phyloP scores from a whole-genome alignment of 169 alveolate species.

The Plasmodium adleri region DNA sequence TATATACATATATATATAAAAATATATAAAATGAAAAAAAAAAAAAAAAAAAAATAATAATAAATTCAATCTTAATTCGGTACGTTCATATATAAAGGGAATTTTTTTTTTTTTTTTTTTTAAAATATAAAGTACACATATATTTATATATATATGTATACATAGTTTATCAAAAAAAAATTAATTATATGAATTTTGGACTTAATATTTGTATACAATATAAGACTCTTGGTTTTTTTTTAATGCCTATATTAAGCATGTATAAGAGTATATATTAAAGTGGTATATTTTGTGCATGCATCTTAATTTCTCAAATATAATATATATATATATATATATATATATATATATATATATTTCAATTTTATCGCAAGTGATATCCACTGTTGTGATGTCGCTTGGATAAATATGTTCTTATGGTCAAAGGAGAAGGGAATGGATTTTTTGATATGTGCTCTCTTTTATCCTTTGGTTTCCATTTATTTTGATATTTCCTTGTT shows the following conservation, averaged over 20 bases:
- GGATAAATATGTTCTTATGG: conserved; percentile 82
- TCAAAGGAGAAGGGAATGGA: conserved; percentile 87
- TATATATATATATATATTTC: background rate
- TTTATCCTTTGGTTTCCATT: conserved; percentile 92
- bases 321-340: background rate
- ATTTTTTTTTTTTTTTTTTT: conserved; percentile 2
- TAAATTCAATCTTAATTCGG: conserved; percentile 6
- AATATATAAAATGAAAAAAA: background rate
- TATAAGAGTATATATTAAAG: too few species aligned
- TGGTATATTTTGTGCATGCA: background rate
- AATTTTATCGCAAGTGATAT: conserved; percentile 43
- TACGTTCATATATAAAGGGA: background rate
- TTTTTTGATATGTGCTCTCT: conserved; percentile 87
- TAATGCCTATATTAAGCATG: too few species aligned
- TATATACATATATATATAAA: too few species aligned
- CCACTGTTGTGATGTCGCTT: conserved; percentile 82
- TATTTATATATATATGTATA: background rate
- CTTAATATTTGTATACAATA: too few species aligned
- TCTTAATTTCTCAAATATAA: background rate
- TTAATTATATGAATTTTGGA: too few species aligned
- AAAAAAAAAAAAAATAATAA: conserved; percentile 1
- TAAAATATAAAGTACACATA: background rate
- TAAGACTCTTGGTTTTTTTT: too few species aligned
- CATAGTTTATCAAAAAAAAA: background rate
- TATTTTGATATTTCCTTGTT: conserved; percentile 88